A percentile compares a stretch with the other conserved stretches of the same genome.
phyloP scores from a whole-genome alignment of 1,139 yeast species.

The Blastobotrys persicus region DNA sequence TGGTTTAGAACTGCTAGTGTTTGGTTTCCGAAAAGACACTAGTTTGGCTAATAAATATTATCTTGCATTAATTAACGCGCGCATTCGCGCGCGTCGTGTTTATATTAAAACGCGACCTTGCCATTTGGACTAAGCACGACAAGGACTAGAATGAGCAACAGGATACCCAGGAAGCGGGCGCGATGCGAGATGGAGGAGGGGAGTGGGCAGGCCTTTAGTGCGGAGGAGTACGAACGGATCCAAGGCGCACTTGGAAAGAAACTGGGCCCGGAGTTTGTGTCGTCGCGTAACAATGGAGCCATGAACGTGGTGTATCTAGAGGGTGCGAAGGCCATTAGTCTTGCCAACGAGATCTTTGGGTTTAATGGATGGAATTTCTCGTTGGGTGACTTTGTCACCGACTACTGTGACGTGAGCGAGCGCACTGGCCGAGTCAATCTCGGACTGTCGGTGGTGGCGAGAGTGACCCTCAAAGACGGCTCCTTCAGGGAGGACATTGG shows the following conservation, averaged over 20 bases:
- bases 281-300: constrained; percentile 59
- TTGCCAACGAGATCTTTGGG: constrained; percentile 68
- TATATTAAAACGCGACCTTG: too few species aligned
- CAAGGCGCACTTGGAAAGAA: neutral
- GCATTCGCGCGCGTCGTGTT: too few species aligned
- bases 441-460: constrained; percentile 62
- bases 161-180: neutral
- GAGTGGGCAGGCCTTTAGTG: neutral
- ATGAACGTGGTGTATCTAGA: constrained; percentile 42
- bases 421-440: constrained; percentile 48
- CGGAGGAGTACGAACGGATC: constrained; percentile 3
- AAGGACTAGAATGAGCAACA: neutral
- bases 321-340: constrained; percentile 45
- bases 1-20: too few species aligned
- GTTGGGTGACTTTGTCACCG: constrained; percentile 40
- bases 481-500: constrained; percentile 77
- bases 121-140: too few species aligned
- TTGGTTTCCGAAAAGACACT: too few species aligned
- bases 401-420: constrained; percentile 33
- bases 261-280: constrained; percentile 86
- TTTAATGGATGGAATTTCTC: constrained; percentile 63
- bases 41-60: too few species aligned
- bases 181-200: neutral
- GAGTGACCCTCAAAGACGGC: constrained; percentile 70
- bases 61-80: too few species aligned